These are phyloP conservation scores for Psidium guajava DNA, from an alignment of 345 rosid genomes.

Conservation along the genomic window DNA sequence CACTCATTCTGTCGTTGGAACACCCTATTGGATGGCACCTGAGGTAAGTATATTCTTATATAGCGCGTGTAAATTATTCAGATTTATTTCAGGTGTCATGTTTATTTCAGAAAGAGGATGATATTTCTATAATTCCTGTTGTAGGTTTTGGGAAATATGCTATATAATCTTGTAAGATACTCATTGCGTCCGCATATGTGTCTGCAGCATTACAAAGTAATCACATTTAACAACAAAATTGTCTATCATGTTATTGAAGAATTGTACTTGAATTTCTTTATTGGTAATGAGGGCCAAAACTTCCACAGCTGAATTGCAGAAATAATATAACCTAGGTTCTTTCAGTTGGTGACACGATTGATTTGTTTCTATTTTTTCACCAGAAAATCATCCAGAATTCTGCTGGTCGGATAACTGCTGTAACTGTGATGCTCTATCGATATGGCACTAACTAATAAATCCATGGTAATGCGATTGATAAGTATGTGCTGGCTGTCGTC, in stretches of 20 bases:
- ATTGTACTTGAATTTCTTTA: neutral
- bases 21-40: conserved; percentile 99
- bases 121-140: neutral
- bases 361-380: neutral
- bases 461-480: neutral
- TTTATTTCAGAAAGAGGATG: neutral
- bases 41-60: conserved; percentile 40
- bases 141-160: neutral
- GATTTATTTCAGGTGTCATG: neutral
- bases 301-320: neutral
- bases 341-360: neutral
- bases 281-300: neutral
- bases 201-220: neutral
- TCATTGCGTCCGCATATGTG: neutral
- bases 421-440: neutral
- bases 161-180: neutral
- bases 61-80: neutral
- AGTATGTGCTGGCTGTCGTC: neutral
- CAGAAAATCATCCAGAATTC: neutral
- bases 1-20: conserved; percentile 95
- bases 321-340: neutral
- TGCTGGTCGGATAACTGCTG: neutral
- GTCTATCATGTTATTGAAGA: neutral
- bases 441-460: neutral
- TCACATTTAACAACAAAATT: neutral